Conservation (phyloP, 177 flowering plant species). For the Telopea speciosissima region DNA sequence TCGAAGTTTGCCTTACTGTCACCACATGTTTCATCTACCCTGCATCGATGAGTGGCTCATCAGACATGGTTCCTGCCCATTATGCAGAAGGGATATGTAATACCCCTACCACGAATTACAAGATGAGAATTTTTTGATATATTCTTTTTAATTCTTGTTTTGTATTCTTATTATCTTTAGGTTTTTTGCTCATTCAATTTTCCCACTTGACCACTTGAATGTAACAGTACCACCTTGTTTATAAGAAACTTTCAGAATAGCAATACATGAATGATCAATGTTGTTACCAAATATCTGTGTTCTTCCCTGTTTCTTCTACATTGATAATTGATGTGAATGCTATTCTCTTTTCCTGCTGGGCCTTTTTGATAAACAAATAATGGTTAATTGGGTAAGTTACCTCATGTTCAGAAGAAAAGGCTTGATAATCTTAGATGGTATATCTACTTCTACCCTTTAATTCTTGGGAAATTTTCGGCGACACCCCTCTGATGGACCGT, state of each 20-base stretch:
- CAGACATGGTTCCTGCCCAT: constrained; percentile 79
- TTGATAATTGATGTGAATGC: too few species aligned
- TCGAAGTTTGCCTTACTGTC: constrained; percentile 71
- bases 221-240: too few species aligned
- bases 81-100: constrained; percentile 80
- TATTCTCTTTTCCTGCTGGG: too few species aligned
- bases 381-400: background rate
- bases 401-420: background rate
- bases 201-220: too few species aligned
- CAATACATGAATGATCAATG: too few species aligned
- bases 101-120: constrained; percentile 13
- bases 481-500: too few species aligned
- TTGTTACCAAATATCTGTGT: too few species aligned
- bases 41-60: constrained; percentile 90
- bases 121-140: background rate
- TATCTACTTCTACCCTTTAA: background rate
- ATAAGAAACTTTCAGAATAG: too few species aligned
- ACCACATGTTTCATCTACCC: constrained; percentile 80
- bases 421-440: background rate
- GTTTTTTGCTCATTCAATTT: too few species aligned
- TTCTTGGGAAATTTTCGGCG: too few species aligned
- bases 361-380: too few species aligned
- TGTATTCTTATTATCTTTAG: background rate
- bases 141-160: background rate
- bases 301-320: too few species aligned